phyloP scores from a whole-genome alignment of 164 flowering plant genomes.

The Annona squamosa region DNA sequence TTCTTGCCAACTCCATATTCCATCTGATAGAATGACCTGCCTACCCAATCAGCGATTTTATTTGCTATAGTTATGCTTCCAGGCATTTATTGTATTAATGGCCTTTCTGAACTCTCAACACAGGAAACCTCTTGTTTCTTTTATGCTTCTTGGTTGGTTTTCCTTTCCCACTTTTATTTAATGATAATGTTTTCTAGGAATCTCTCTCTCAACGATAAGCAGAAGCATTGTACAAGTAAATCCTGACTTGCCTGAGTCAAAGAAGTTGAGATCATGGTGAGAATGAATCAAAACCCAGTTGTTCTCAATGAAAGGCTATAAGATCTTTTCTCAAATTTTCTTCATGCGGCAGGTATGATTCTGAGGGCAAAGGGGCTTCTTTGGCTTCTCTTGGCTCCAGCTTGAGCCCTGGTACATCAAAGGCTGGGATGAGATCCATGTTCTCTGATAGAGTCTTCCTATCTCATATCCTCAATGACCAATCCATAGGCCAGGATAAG shows the following conservation, averaged over 20 bases:
- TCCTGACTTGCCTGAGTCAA: constrained; percentile 84
- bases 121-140: background rate
- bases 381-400: constrained; percentile 75
- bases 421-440: constrained; percentile 53
- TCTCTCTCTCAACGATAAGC: constrained; percentile 64
- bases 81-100: no score
- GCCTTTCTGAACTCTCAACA: no score
- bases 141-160: background rate
- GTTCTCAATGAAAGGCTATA: background rate
- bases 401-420: constrained; percentile 33
- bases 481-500: constrained; percentile 68
- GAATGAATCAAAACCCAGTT: background rate
- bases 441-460: constrained; percentile 64
- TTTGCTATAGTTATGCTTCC: no score
- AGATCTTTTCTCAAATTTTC: background rate
- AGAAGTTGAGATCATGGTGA: constrained; percentile 70
- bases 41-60: no score
- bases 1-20: no score
- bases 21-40: no score
- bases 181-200: constrained; percentile 38
- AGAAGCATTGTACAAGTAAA: constrained; percentile 55
- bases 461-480: constrained; percentile 53
- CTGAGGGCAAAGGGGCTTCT: constrained; percentile 75
- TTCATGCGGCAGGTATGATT: constrained; percentile 56
- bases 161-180: background rate